Evolutionary conservation across 768 basidiomycete species (phyloP), one percentile per base, ranked within the genome.

Genomic region (Collybia sordida): DNA sequence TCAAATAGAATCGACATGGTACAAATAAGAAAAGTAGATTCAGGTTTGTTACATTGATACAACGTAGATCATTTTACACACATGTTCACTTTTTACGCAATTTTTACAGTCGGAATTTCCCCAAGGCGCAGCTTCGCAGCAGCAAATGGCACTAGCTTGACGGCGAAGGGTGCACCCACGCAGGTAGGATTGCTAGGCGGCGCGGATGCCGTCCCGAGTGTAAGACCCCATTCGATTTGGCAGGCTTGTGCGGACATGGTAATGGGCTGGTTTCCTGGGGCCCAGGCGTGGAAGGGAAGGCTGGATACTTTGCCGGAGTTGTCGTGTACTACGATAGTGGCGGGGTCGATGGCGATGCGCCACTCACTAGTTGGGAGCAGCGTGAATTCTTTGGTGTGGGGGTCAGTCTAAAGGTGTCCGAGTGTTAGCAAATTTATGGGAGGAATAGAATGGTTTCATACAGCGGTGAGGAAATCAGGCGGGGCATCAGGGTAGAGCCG

Each of bases 281-380:
- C 72, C 73, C 72, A 74, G 1, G 64, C 69, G 41, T 72, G 71
- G 52, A 59, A 71, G 2, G 73, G 72, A n/a, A 73, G 58, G 3
- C 59, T 45, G 0, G 64, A 50, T 2, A 54, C 53, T 18, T 53
- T 57, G 1, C 49, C 44, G 1, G 68, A 66, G 19, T 56, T 58
- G 42, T 73, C 73, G 6, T 62, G 59, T 17, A 73, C 59, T 3
- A 53, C 45, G 39, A 74, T 64, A 1, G 68, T 68, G 17, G 62
- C 55, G 7, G 71, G 71, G 47, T 75, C 72, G 45, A 75, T 72
- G 12, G 72, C 73, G 21, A 73, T 51, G 19, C 63, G 66, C 71
- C 73, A 73, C 42, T 68, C 62, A 18, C 50, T 60, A 2, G 69
- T 72, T 7, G 73, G 72, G 6, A 73, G 60, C 9, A 75, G 64